Base-by-base conservation (phyloP, 306 rosid genomes). In the Quercus dentata region DNA sequence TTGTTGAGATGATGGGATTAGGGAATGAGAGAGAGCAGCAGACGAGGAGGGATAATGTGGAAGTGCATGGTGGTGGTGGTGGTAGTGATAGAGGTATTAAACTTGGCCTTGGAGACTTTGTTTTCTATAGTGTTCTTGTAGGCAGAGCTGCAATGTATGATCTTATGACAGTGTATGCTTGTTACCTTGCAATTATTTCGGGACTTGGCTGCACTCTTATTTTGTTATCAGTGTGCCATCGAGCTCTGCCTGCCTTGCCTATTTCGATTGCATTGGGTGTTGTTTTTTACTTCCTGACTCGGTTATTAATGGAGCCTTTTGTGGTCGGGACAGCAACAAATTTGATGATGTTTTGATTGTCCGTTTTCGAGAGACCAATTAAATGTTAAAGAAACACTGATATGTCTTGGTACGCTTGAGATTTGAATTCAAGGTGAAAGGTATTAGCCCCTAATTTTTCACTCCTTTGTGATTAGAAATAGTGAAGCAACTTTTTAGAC, bases 131-230 rank as follows among this genome's bases (percentile, higher is more conserved):
- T 85, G 99, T 94, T 46, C 97, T 92, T 64, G 99, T 94, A 52
- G 95, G 97, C 55, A 91, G 99, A 83, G 97, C 99, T 82, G 97
- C 99, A 61, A 94, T 92, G 97, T 91, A 91, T 88, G 99, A 94
- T 81, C 97, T 94, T 21, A 94, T 92, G 99, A 94, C 97, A 2
- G 97, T 92, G 7, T 92, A 94, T 79, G 99, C 97, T 75, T 94
- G 97, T 86, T 94, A 94, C 85, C 97, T 94, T 77, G 99, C 97
- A 35, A 94, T 94, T 81, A 86, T 94, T 78, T 94, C 95, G 1
- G 97, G 97, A 59, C 90, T 94, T 17, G 97, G 94, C 1, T 92
- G 97, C 91, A 94, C 97, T 51, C 97, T 94, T 52, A 90, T 94
- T 74, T 87, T 94, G 88, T 75, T 92, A 83, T 91, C 99, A 0